Percentiles rank a stretch among this genome's conserved stretches.
These are phyloP conservation scores for Phytophthora citricola DNA, from an alignment of 352 stramenopile genomes.

Conservation along the genomic window DNA sequence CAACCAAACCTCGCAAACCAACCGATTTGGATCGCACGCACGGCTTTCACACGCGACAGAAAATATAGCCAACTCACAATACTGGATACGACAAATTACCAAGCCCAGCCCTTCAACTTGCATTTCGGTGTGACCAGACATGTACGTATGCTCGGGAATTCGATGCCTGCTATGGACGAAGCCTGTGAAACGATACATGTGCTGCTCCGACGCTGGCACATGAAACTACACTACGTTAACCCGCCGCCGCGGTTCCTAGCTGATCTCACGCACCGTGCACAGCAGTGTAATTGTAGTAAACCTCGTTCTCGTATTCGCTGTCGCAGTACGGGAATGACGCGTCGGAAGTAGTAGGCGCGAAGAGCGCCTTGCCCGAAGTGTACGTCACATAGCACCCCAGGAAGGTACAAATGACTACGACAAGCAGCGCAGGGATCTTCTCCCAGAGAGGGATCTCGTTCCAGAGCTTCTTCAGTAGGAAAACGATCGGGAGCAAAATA, in stretches of 20 bases:
- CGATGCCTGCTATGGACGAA: no score
- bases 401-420: constrained; percentile 19
- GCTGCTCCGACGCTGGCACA: no score
- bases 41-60: background rate
- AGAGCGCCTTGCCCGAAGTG: constrained; percentile 17
- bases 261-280: constrained; percentile 12
- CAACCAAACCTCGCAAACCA: background rate
- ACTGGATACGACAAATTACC: background rate
- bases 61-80: background rate
- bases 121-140: background rate
- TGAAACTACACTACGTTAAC: no score
- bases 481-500: constrained; percentile 48
- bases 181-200: no score
- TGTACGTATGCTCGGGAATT: no score
- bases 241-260: no score
- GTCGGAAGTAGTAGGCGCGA: constrained; percentile 23
- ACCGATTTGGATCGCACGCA: background rate
- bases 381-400: constrained; percentile 27
- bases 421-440: constrained; percentile 21
- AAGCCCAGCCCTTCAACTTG: background rate
- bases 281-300: constrained; percentile 33
- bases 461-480: constrained; percentile 42
- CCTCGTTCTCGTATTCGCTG: constrained; percentile 27
- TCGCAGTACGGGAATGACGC: constrained; percentile 25
- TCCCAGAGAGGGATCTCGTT: constrained; percentile 20